These are phyloP conservation scores for Entonaema liquescens DNA, from an alignment of 495 filamentous ascomycete genomes.

Conservation along the genomic window DNA sequence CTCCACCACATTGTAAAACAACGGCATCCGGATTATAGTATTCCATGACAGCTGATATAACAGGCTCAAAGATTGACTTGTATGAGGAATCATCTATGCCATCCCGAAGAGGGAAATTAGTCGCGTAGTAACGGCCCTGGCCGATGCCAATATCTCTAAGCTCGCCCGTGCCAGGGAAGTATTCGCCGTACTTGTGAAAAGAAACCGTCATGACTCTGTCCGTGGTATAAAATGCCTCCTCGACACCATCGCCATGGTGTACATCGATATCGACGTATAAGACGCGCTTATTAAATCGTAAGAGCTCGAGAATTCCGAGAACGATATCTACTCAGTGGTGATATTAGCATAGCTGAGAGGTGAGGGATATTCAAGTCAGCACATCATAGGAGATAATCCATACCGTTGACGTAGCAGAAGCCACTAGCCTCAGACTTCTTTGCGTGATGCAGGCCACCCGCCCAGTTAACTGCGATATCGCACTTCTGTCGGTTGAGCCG, in stretches of 20 bases:
- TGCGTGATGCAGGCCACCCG: conserved; percentile 94
- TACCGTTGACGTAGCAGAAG: conserved; percentile 98
- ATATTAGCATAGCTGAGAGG: neutral
- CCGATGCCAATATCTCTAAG: conserved; percentile 95
- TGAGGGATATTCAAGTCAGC: conserved; percentile 12
- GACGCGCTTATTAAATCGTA: conserved; percentile 91
- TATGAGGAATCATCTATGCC: conserved; percentile 94
- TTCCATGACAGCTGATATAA: conserved; percentile 93
- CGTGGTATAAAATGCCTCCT: conserved; percentile 97
- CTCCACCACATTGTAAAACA: conserved; percentile 95
- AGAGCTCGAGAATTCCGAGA: conserved; percentile 92
- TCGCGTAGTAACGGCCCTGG: conserved; percentile 88
- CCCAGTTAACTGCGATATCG: conserved; percentile 98
- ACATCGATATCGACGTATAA: conserved; percentile 99
- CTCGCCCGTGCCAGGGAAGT: conserved; percentile 97
- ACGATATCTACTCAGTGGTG: conserved; percentile 77
- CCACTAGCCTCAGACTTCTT: conserved; percentile 97
- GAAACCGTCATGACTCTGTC: conserved; percentile 98
- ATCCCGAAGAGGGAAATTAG: conserved; percentile 96
- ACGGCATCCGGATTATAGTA: conserved; percentile 95
- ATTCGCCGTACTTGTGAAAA: conserved; percentile 99
- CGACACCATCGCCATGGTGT: conserved; percentile 96
- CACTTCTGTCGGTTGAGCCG: conserved; percentile 92
- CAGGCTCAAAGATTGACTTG: conserved; percentile 94
- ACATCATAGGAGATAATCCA: conserved; percentile 30